Evolutionary conservation across 352 stramenopile genomes (phyloP), one percentile per base, ranked within the genome.

Genomic region (Phytopythium ostracodes): DNA sequence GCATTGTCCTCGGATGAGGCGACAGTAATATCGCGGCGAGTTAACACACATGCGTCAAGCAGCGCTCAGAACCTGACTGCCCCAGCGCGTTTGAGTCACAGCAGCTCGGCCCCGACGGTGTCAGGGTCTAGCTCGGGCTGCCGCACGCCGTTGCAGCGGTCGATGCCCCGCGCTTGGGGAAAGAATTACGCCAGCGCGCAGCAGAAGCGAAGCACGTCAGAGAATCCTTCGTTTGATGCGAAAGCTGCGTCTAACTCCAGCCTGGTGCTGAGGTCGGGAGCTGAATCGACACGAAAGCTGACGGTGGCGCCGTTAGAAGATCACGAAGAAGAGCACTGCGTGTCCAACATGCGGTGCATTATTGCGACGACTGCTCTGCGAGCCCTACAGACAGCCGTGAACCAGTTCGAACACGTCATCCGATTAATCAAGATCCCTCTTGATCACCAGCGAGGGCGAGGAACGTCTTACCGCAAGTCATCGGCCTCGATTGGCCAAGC

Each of bases 81-180:
- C 2, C 17, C 33, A 11, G 18, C 35, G 5, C 20, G 54, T 4
- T 12, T 59, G 36, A 50, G 36, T 17, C 38, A 59, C 35, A 64
- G 36, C 17, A 52, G n/a, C 33, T 36, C 53, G 10, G n/a, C 58
- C 4, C 24, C 20, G 3, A 46, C 58, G 1, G 25, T 22, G 17
- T 25, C 52, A 47, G 35, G 33, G 3, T 24, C 38, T 15, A 55
- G 56, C 27, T 5, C 38, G 11, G n/a, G 33, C 25, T 17, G 31
- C 5, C 60, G 72, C 14, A 52, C 59, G 1, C 58, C 66, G 12
- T 60, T 53, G 3, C 72, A 77, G 20, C 75, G 75, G 24, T 84
- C 83, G 3, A 65, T 90, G 33, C 83, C 83, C 14, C 77, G 81
- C 5, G 88, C 81, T 36, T 90, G 83, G 83, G 81, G 71, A 12